These are phyloP conservation scores for Penicillium digitatum DNA, from an alignment of 2,329 filamentous ascomycete genomes.

Conservation along the genomic window DNA sequence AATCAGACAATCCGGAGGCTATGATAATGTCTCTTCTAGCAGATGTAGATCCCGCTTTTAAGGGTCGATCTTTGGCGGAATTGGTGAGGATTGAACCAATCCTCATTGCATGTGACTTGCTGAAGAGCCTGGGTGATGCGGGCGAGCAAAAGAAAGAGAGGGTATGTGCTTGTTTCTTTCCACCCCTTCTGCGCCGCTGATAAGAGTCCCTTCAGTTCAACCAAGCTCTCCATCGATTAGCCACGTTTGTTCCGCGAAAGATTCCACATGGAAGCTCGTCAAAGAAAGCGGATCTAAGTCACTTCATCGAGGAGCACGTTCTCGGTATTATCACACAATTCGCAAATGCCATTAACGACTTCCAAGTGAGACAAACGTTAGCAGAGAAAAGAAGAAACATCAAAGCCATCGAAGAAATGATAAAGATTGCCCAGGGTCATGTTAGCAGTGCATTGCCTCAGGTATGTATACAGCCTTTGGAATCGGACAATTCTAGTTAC, in stretches of 20 bases:
- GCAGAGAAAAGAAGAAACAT: slow-evolving; percentile 74
- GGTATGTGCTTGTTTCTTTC: slow-evolving; percentile 45
- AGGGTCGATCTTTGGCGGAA: slow-evolving; percentile 60
- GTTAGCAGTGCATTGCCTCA: slow-evolving; percentile 80
- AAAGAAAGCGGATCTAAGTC: slow-evolving; percentile 55
- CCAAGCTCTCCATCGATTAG: slow-evolving; percentile 50
- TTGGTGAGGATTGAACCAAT: slow-evolving; percentile 73
- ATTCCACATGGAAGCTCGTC: slow-evolving; percentile 44
- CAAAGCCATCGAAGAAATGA: slow-evolving; percentile 81
- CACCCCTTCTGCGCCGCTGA: slow-evolving; percentile 1
- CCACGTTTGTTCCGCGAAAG: slow-evolving; percentile 51
- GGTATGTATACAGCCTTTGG: slow-evolving; percentile 15
- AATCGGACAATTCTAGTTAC: not conserved
- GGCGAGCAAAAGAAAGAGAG: slow-evolving; percentile 49
- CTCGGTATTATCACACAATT: slow-evolving; percentile 82
- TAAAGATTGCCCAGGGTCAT: slow-evolving; percentile 67
- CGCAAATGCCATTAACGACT: slow-evolving; percentile 72
- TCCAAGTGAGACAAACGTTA: slow-evolving; percentile 52
- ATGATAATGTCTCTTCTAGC: slow-evolving; percentile 66
- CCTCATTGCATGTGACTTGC: slow-evolving; percentile 70
- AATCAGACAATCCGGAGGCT: slow-evolving; percentile 61
- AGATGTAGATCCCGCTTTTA: slow-evolving; percentile 67
- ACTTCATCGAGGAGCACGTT: slow-evolving; percentile 77
- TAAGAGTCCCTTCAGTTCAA: slow-evolving; percentile 35
- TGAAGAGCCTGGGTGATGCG: slow-evolving; percentile 74